Evolutionary conservation across 2,329 filamentous ascomycete species (phyloP), one percentile per base, ranked within the genome.

Genomic region (Xylogone sp.): DNA sequence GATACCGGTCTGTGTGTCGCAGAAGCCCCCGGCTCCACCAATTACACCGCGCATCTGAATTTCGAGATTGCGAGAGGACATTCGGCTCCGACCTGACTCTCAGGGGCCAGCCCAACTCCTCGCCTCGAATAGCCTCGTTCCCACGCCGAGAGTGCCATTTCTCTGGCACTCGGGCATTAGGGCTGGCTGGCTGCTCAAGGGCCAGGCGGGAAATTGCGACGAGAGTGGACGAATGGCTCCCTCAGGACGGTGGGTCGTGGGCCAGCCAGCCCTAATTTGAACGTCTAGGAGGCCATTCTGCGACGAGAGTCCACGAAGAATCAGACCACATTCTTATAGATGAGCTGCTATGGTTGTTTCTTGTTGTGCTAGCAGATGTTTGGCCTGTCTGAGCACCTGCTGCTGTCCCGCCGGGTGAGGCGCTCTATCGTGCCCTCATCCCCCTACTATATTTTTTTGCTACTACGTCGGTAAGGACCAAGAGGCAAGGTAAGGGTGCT

Each of bases 401-500:
- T n/a, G n/a, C n/a, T n/a, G 10, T 6, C 24, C 24, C 24, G 24
- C 24, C 24, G 24, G 24, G 24, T 27, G 24, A 27, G 24, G 24
- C 24, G 24, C 24, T 27, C n/a, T n/a, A n/a, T n/a, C n/a, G n/a
- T n/a, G n/a, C n/a, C n/a, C n/a, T n/a, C n/a, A n/a, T n/a, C 42
- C 12, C 12, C 61, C 49, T 54, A 50, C 56, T 53, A 52, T 51
- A 52, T 59, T 54, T 52, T 49, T 49, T 54, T 39, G 34, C 47
- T 53, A 53, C 59, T 55, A 27, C n/a, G n/a, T n/a, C n/a, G n/a
- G n/a, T n/a, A n/a, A n/a, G n/a, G n/a, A n/a, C n/a, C n/a, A n/a
- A n/a, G n/a, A n/a, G n/a, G n/a, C n/a, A n/a, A n/a, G n/a, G n/a
- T n/a, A n/a, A n/a, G n/a, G n/a, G n/a, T n/a, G n/a, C n/a, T n/a